These are phyloP conservation scores for Plasmodium cynomolgi DNA, from an alignment of 169 alveolate genomes.

Conservation along the genomic window DNA sequence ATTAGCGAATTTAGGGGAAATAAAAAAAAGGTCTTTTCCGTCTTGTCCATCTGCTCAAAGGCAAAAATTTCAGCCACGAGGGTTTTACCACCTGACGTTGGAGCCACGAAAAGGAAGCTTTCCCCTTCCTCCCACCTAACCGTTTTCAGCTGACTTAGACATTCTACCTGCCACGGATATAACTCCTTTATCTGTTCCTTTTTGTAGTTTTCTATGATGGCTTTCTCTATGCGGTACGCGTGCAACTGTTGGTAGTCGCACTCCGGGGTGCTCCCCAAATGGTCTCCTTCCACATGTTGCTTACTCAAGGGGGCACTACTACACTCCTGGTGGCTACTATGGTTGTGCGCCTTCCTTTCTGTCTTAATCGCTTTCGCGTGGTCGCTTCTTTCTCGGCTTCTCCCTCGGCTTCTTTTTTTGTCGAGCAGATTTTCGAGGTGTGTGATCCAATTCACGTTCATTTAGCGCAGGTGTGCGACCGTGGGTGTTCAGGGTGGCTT, in stretches of 20 bases:
- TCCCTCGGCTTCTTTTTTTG: background rate
- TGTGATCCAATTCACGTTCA: slow-evolving; percentile 43
- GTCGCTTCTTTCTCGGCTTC: background rate
- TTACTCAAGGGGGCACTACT: background rate
- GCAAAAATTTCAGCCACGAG: slow-evolving; percentile 55
- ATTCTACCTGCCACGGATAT: slow-evolving; percentile 66
- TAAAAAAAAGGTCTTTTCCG: slow-evolving; percentile 13
- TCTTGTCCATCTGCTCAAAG: slow-evolving; percentile 40
- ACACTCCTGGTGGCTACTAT: background rate
- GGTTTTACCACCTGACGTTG: slow-evolving; percentile 69
- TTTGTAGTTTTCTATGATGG: slow-evolving; percentile 24
- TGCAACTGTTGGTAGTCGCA: background rate
- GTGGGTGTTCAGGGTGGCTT: background rate
- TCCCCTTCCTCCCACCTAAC: slow-evolving; percentile 58
- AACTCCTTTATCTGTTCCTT: slow-evolving; percentile 41
- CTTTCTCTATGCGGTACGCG: background rate
- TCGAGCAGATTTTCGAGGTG: slow-evolving; percentile 19
- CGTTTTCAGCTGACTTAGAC: slow-evolving; percentile 19
- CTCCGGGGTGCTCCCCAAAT: background rate
- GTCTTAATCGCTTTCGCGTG: background rate
- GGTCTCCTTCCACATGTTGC: background rate
- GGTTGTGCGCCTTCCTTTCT: background rate
- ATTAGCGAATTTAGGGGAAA: slow-evolving; percentile 69
- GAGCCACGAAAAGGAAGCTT: slow-evolving; percentile 53
- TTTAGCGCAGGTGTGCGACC: background rate